Conservation (phyloP, 2,329 filamentous ascomycete species). For the Paecilomyces fulvus region DNA sequence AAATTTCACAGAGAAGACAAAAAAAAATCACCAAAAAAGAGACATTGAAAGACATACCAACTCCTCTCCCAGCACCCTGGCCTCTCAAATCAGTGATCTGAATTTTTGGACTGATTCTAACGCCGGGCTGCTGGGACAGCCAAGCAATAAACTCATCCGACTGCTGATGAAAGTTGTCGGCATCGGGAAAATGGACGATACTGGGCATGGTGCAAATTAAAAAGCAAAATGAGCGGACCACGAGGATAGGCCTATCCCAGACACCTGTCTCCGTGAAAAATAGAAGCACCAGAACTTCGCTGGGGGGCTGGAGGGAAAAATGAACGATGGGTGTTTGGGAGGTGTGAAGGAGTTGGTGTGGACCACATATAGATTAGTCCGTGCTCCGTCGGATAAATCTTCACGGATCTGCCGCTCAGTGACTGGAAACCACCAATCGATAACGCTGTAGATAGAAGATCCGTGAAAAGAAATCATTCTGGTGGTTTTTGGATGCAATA, state of each 20-base stretch:
- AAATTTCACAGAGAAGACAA: slow-evolving; percentile 4
- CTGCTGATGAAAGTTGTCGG: slow-evolving; percentile 35
- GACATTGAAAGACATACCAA: slow-evolving; percentile 43
- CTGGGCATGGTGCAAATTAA: slow-evolving; percentile 24
- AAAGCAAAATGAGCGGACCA: slow-evolving; percentile 5
- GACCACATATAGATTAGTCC: slow-evolving; percentile 9
- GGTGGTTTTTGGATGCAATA: not conserved
- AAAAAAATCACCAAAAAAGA: slow-evolving; percentile 7
- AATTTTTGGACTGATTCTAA: slow-evolving; percentile 51
- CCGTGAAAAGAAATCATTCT: slow-evolving; percentile 9
- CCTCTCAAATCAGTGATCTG: slow-evolving; percentile 49
- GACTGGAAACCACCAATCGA: slow-evolving; percentile 16
- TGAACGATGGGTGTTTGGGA: slow-evolving; percentile 1
- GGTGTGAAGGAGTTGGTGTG: slow-evolving; percentile 10
- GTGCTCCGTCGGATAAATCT: slow-evolving; percentile 12
- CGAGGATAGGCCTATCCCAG: not conserved
- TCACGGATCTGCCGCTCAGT: slow-evolving; percentile 4
- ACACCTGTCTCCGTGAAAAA: not conserved
- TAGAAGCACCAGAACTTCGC: slow-evolving; percentile 6
- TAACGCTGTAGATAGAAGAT: slow-evolving; percentile 19
- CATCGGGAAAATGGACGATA: slow-evolving; percentile 24
- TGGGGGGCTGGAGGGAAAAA: not conserved
- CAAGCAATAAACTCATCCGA: slow-evolving; percentile 49
- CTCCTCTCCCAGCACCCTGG: slow-evolving; percentile 51
- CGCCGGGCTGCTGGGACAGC: slow-evolving; percentile 44